Conservation (phyloP, 83 land plant species). For the Thuja plicata region DNA sequence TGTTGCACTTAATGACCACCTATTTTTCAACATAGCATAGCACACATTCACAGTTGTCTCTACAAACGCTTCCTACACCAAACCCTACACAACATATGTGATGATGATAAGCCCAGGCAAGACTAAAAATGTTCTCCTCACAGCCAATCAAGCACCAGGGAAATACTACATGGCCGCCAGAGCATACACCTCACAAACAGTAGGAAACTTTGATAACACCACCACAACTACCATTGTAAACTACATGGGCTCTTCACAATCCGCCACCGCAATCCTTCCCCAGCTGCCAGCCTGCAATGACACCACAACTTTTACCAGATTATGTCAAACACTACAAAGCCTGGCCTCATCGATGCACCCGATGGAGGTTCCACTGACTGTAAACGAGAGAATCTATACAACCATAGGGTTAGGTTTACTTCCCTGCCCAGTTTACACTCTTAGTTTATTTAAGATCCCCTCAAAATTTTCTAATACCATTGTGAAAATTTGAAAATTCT, state of each 20-base stretch:
- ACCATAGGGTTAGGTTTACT: slow-evolving; percentile 19
- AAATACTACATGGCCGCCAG: slow-evolving; percentile 22
- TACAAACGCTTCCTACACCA: background rate
- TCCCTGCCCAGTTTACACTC: slow-evolving; percentile 13
- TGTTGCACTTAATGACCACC: slow-evolving; percentile 19
- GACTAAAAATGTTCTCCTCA: slow-evolving; percentile 23
- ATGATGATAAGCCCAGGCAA: slow-evolving; percentile 24
- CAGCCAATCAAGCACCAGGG: slow-evolving; percentile 16
- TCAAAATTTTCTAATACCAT: too few species aligned
- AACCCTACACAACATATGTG: slow-evolving; percentile 16
- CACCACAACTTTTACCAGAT: background rate
- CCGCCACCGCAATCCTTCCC: background rate
- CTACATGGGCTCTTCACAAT: background rate
- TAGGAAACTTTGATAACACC: slow-evolving; percentile 4
- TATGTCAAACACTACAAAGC: slow-evolving; percentile 15
- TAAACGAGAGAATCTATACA: slow-evolving; percentile 17
- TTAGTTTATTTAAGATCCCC: too few species aligned
- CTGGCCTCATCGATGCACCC: slow-evolving; percentile 16
- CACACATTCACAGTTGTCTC: slow-evolving; percentile 12
- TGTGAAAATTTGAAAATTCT: too few species aligned
- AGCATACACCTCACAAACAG: background rate
- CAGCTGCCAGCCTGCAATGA: slow-evolving; percentile 26
- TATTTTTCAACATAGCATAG: slow-evolving; percentile 20
- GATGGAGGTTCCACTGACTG: slow-evolving; percentile 18
- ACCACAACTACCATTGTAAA: slow-evolving; percentile 34